Conservation (phyloP, 495 filamentous ascomycete species). For the Penicillium canariense region DNA sequence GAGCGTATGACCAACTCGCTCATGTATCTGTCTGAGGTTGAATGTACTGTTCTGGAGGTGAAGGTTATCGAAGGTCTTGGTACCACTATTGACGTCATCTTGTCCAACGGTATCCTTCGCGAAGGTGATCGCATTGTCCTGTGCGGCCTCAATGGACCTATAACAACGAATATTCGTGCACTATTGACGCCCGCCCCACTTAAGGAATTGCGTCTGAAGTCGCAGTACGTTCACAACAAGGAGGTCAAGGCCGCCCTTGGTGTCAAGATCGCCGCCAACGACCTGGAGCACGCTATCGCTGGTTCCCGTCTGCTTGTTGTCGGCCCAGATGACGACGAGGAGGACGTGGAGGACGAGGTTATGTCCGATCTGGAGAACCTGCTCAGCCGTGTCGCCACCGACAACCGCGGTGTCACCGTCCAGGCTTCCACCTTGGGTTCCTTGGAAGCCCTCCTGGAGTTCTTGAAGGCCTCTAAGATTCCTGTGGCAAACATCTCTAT, state of each 20-base stretch:
- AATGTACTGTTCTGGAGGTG: conserved; percentile 97
- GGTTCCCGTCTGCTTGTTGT: conserved; percentile 92
- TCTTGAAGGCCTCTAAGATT: conserved; percentile 91
- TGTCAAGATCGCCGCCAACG: conserved; percentile 98
- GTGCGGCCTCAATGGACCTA: conserved; percentile 92
- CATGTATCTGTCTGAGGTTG: conserved; percentile 97
- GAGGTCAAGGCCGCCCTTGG: conserved; percentile 97
- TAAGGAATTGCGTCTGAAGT: conserved; percentile 92
- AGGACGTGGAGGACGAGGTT: conserved; percentile 93
- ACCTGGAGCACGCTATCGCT: conserved; percentile 94
- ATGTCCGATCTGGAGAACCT: conserved; percentile 92
- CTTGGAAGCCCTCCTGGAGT: conserved; percentile 93
- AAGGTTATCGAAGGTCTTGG: conserved; percentile 98
- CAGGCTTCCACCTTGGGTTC: conserved; percentile 98
- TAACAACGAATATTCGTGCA: conserved; percentile 94
- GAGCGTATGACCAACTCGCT: conserved; percentile 96
- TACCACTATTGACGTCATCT: conserved; percentile 96
- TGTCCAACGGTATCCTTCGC: conserved; percentile 91
- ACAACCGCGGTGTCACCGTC: conserved; percentile 90
- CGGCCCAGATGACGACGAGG: conserved; percentile 92
- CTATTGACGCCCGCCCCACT: conserved; percentile 91
- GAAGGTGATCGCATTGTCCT: conserved; percentile 95
- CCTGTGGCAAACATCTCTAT: conserved; percentile 97
- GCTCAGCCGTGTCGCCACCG: conserved; percentile 82
- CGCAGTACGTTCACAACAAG: conserved; percentile 96